phyloP scores from a whole-genome alignment of 345 rosid genomes.

The Geranium brycei region DNA sequence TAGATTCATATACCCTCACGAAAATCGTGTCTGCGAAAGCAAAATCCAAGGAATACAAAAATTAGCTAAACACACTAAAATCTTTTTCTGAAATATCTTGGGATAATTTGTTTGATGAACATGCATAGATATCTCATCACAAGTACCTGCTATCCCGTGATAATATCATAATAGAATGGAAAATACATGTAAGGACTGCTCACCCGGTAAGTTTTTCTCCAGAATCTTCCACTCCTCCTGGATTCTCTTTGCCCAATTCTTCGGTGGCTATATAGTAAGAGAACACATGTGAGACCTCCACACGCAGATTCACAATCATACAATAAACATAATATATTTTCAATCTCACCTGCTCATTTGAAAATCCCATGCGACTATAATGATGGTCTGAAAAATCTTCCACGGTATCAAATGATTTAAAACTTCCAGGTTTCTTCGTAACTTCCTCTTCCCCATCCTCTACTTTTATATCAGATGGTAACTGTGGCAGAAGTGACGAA shows the following conservation, averaged over 20 bases:
- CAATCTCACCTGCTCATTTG: slow-evolving; percentile 15
- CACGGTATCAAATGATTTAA: slow-evolving; percentile 41
- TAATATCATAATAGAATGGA: background rate
- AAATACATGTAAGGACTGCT: background rate
- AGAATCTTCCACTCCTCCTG: slow-evolving; percentile 45
- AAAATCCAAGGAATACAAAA: background rate
- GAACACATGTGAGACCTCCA: background rate
- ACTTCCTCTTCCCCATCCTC: slow-evolving; percentile 10
- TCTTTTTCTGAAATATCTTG: too few species aligned
- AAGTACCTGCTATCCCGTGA: too few species aligned
- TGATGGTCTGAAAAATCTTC: slow-evolving; percentile 44
- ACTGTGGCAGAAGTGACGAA: slow-evolving; percentile 15
- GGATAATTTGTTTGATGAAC: too few species aligned
- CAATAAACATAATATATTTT: slow-evolving; percentile 4
- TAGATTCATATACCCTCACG: slow-evolving; percentile 36
- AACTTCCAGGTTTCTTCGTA: slow-evolving; percentile 10
- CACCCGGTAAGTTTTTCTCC: slow-evolving; percentile 43
- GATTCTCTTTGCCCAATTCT: slow-evolving; percentile 38
- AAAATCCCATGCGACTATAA: slow-evolving; percentile 14
- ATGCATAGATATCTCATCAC: too few species aligned
- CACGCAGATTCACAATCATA: too few species aligned
- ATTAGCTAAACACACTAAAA: background rate
- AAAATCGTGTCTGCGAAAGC: slow-evolving; percentile 28
- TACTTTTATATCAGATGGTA: slow-evolving; percentile 17
- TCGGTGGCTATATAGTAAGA: slow-evolving; percentile 18